Evolutionary conservation across 768 basidiomycete genomes (phyloP), one percentile per base, ranked within the genome.

Genomic region (Stropharia rugosoannulata): DNA sequence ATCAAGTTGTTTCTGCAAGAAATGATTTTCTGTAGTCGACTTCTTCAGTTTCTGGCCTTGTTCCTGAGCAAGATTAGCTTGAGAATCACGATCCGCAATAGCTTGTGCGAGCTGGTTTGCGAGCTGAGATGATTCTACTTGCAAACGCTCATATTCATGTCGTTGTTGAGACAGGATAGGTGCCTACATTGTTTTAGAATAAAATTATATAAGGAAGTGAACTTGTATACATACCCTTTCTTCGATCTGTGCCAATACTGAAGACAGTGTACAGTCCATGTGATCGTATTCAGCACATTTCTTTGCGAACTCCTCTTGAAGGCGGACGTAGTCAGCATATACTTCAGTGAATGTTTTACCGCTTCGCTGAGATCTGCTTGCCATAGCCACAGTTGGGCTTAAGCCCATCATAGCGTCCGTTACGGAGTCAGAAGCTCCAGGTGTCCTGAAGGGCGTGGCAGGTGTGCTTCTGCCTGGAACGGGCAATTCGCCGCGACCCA

Each of bases 301-400:
- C 68, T 78, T 81, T 16, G 83, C 80, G 53, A 86, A 85, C 29
- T 94, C 90, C 22, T 91, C 90, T 68, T 97, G 89, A 39, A 95
- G 80, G 51, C 84, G 82, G 36, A 96, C 86, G 61, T 93, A 93
- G 66, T 97, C 93, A 13, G 90, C 82, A 68, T 97, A 98, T 18
- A 98, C 87, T 65, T 97, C 91, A 0, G 96, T 96, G 73, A 96
- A 96, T 1, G 90, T 90, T 78, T 90, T 91, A 27, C 91, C 93
- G 25, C 78, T 82, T 68, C 83, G 85, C 73, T 95, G 93, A 18
- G 87, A 82, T 58, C 79, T 84, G 71, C 86, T 86, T 6, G 88
- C 93, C 75, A 96, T 85, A 4, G 89, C 87, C 11, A 95, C 90
- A 0, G 95, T 92, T 1, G 95, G 93, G 65, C 91, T 94, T 15